phyloP scores from a whole-genome alignment of 257 asterid species.

The Henckelia pumila region DNA sequence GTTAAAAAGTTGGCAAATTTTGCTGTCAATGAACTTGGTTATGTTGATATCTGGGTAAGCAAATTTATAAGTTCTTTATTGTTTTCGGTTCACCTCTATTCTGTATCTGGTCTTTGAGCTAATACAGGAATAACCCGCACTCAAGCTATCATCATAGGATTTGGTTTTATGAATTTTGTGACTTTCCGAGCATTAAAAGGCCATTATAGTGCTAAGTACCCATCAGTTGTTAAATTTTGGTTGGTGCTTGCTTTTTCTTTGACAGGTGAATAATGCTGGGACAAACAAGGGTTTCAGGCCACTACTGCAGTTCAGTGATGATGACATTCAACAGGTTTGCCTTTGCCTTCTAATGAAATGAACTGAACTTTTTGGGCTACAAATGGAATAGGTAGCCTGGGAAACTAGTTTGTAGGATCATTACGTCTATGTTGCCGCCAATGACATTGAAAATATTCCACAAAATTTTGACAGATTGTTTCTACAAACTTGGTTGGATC shows the following conservation, averaged over 20 bases:
- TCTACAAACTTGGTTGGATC: constrained; percentile 94
- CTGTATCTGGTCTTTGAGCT: neutral
- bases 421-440: constrained; percentile 1
- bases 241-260: constrained; percentile 6
- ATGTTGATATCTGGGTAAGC: constrained; percentile 83
- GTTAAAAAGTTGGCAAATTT: constrained; percentile 64
- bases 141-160: neutral
- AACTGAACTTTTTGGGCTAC: constrained; percentile 12
- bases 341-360: constrained; percentile 22
- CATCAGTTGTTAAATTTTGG: neutral
- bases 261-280: constrained; percentile 94
- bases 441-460: constrained; percentile 15
- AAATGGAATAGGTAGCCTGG: neutral
- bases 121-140: constrained; percentile 8
- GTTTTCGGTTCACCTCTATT: constrained; percentile 1
- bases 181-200: neutral
- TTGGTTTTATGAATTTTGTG: neutral
- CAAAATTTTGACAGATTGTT: constrained; percentile 60
- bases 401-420: neutral
- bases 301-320: constrained; percentile 72
- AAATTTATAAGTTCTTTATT: constrained; percentile 6
- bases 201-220: neutral
- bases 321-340: constrained; percentile 82
- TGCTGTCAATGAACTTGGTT: constrained; percentile 70
- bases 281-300: constrained; percentile 98